These are phyloP conservation scores for Globisporangium acanthophoron DNA, from an alignment of 352 stramenopile genomes.

Conservation along the genomic window DNA sequence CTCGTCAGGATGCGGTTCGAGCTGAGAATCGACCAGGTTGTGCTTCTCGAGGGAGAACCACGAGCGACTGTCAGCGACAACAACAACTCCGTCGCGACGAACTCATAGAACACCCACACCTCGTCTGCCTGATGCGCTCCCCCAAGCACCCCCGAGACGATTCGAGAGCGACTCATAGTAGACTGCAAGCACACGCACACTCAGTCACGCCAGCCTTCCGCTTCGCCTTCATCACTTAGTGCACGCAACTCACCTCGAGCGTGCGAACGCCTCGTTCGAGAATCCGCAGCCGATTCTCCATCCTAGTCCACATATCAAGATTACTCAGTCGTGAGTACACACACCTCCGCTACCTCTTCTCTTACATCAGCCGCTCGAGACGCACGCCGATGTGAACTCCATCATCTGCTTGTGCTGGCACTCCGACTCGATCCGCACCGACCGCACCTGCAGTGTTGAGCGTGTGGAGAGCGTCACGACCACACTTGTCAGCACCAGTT, in stretches of 20 bases:
- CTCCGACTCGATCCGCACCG: constrained; percentile 17
- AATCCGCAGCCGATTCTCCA: constrained; percentile 15
- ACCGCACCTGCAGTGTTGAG: constrained; percentile 12
- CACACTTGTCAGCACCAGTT: background rate
- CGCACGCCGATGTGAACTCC: constrained; percentile 15
- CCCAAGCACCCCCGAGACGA: background rate
- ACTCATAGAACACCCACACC: background rate
- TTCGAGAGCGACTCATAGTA: background rate
- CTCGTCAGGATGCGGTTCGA: background rate
- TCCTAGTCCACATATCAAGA: background rate
- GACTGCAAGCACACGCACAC: background rate
- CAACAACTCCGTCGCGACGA: background rate
- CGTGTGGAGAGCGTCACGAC: too few species aligned
- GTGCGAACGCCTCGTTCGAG: constrained; percentile 11
- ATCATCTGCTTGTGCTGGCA: constrained; percentile 16
- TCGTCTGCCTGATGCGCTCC: background rate
- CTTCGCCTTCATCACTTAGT: background rate
- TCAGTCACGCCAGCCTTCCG: background rate
- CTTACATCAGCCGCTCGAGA: background rate
- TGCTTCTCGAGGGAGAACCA: background rate
- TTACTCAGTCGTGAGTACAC: background rate
- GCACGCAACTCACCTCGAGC: constrained; percentile 5
- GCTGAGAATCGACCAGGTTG: background rate
- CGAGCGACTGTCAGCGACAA: background rate
- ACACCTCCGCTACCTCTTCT: background rate